Evolutionary conservation across 2,329 filamentous ascomycete species (phyloP).

Genomic region (Ophiostoma populinum): DNA sequence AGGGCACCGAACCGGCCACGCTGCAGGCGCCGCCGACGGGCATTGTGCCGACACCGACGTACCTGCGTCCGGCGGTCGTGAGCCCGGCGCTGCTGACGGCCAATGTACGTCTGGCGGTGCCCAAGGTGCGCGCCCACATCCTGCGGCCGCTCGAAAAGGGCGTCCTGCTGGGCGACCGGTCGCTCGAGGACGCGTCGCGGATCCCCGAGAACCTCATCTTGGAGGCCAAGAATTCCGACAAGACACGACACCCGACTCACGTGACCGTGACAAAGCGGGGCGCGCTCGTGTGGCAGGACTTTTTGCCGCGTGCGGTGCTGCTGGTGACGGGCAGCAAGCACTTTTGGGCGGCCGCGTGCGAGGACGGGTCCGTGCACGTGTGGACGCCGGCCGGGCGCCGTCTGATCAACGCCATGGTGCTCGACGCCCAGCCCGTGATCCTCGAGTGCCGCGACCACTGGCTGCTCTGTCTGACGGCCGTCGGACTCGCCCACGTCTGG

Average conservation of each 20-base stretch:
- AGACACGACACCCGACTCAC: constrained; percentile 63
- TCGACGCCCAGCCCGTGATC: constrained; percentile 88
- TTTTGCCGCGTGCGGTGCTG: constrained; percentile 70
- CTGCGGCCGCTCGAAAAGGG: constrained; percentile 62
- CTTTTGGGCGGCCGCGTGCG: constrained; percentile 85
- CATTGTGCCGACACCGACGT: constrained; percentile 57
- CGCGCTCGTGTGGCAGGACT: constrained; percentile 81
- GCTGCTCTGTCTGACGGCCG: constrained; percentile 76
- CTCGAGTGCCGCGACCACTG: constrained; percentile 80
- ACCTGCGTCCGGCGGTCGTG: constrained; percentile 70
- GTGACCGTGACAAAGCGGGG: constrained; percentile 70
- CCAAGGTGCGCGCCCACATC: constrained; percentile 70
- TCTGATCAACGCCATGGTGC: constrained; percentile 64
- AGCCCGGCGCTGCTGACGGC: constrained; percentile 69
- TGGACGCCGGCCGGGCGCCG: constrained; percentile 88
- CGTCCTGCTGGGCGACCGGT: constrained; percentile 33
- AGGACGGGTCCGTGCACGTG: constrained; percentile 76
- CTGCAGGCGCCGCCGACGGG: constrained; percentile 41
- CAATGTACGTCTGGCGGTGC: constrained; percentile 73
- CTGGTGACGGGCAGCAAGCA: constrained; percentile 77
- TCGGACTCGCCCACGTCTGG: constrained; percentile 86
- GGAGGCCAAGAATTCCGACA: constrained; percentile 73
- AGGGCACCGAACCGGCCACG: constrained; percentile 63
- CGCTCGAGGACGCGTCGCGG: constrained; percentile 43
- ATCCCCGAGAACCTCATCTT: constrained; percentile 56